These are phyloP conservation scores for Deakozyma indianensis DNA, from an alignment of 805 yeast species.

Conservation along the genomic window DNA sequence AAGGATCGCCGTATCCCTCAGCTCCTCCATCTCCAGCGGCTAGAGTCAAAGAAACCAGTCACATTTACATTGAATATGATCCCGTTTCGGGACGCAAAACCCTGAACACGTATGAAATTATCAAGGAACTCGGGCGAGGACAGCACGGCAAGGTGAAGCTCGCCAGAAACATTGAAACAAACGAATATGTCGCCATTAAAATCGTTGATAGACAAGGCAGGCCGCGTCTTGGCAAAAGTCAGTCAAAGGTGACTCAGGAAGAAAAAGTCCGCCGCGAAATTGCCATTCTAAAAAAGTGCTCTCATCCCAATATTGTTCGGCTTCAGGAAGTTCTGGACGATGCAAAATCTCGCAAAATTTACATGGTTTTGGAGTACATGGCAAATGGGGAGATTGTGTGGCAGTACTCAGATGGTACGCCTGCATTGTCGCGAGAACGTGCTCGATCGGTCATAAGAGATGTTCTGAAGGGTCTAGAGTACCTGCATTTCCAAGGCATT, in stretches of 20 bases:
- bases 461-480: constrained; percentile 77
- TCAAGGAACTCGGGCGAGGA: constrained; percentile 84
- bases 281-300: constrained; percentile 83
- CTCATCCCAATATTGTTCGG: constrained; percentile 85
- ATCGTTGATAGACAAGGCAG: constrained; percentile 66
- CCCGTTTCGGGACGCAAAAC: constrained; percentile 71
- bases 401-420: constrained; percentile 45
- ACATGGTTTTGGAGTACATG: constrained; percentile 77
- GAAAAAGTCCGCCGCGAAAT: constrained; percentile 74
- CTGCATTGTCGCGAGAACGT: constrained; percentile 52
- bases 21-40: constrained; percentile 3
- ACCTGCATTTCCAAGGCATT: constrained; percentile 77
- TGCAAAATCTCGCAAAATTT: constrained; percentile 65
- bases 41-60: constrained; percentile 70
- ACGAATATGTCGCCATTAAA: constrained; percentile 72
- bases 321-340: constrained; percentile 83
- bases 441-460: constrained; percentile 67
- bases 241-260: constrained; percentile 38
- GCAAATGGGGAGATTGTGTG: constrained; percentile 86
- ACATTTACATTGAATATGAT: constrained; percentile 72
- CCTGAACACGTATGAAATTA: constrained; percentile 78
- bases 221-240: constrained; percentile 36
- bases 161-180: constrained; percentile 54
- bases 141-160: constrained; percentile 97
- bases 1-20: background rate